Percentiles rank a stretch among this genome's conserved stretches.
These are phyloP conservation scores for Laetiporus sulphureus DNA, from an alignment of 1,284 basidiomycete species.

Conservation along the genomic window DNA sequence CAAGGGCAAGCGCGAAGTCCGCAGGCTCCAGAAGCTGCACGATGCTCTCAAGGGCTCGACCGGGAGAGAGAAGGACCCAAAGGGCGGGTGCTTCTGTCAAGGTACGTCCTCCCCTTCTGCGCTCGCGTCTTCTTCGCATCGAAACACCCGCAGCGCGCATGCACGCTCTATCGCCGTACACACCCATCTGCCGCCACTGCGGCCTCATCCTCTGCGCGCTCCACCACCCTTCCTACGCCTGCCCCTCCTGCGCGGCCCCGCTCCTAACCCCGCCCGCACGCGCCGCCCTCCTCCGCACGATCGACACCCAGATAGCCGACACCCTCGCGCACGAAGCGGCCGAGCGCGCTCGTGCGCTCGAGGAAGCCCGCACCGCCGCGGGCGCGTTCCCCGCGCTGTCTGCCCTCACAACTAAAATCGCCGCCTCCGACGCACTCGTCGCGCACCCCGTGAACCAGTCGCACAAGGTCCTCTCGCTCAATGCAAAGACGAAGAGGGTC, in stretches of 20 bases:
- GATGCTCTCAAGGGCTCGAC: constrained; percentile 17
- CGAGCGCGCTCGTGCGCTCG: constrained; percentile 36
- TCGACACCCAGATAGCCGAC: constrained; percentile 39
- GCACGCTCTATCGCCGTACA: constrained; percentile 50
- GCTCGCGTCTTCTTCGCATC: background rate
- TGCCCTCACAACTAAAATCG: constrained; percentile 11
- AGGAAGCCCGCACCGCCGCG: constrained; percentile 41
- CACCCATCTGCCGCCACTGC: constrained; percentile 49
- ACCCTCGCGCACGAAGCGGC: constrained; percentile 42
- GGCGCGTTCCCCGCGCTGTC: constrained; percentile 60
- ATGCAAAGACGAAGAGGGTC: constrained; percentile 43
- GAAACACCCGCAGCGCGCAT: constrained; percentile 39
- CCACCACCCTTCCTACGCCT: constrained; percentile 47
- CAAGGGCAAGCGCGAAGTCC: constrained; percentile 22
- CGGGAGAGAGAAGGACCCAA: constrained; percentile 39
- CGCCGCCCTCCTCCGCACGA: constrained; percentile 30
- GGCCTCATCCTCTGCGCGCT: constrained; percentile 57
- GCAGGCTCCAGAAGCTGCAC: constrained; percentile 23
- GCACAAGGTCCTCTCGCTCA: constrained; percentile 57
- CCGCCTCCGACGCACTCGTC: constrained; percentile 18
- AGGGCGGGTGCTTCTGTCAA: constrained; percentile 64
- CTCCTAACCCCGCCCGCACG: constrained; percentile 32
- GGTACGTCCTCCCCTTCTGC: constrained; percentile 29
- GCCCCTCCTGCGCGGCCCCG: constrained; percentile 45
- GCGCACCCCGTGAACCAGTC: constrained; percentile 28